Evolutionary conservation across 495 filamentous ascomycete species (phyloP).

Genomic region (Neurospora sp.): DNA sequence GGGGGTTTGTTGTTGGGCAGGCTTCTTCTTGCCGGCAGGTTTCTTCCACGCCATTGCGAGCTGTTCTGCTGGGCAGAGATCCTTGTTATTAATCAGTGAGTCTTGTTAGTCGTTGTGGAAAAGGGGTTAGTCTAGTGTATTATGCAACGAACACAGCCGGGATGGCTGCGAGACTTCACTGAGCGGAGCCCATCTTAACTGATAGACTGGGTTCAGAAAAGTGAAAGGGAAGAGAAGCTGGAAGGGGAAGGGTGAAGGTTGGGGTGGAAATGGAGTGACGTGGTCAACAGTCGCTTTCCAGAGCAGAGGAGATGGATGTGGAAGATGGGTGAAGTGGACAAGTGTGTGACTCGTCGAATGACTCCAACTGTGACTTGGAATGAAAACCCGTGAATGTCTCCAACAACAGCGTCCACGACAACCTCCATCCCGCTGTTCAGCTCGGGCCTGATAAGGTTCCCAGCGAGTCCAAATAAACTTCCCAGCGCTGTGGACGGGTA

Average conservation of each 20-base stretch:
- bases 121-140: not conserved
- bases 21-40: slow-evolving; percentile 29
- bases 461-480: not conserved
- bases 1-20: slow-evolving; percentile 16
- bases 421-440: not conserved
- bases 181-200: slow-evolving; percentile 17
- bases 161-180: slow-evolving; percentile 20
- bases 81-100: not conserved
- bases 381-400: not conserved
- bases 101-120: not conserved
- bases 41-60: slow-evolving; percentile 37
- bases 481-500: not conserved
- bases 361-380: not conserved
- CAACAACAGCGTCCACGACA: not conserved
- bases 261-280: not conserved
- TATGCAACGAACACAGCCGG: slow-evolving; percentile 13
- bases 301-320: not conserved
- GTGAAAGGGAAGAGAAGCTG: not conserved
- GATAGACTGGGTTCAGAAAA: not conserved
- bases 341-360: not conserved
- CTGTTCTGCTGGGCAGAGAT: not conserved
- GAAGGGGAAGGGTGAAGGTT: not conserved
- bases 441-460: not conserved
- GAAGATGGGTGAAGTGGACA: not conserved
- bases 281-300: not conserved